Evolutionary conservation across 1,139 yeast genomes (phyloP), one percentile per base, ranked within the genome.

Genomic region (Yamadazyma pseudoaaseri): DNA sequence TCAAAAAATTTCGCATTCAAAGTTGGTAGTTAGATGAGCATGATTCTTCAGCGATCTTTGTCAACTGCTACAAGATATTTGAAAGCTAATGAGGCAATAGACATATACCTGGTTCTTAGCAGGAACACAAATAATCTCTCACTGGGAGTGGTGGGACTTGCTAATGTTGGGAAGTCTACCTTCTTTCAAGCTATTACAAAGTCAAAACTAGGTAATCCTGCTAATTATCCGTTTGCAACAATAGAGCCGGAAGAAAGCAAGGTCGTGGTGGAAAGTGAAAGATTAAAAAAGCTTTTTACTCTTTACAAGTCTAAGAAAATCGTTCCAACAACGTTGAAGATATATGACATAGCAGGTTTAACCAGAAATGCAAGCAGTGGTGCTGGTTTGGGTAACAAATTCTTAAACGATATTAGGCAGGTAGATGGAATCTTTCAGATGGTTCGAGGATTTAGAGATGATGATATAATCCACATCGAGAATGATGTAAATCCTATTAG

Each of bases 141-240:
- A 13, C 64, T 60, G 51, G 76, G 75, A 7, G 78, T 83, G 3
- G 90, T 83, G 6, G 90, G 90, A 2, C 60, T 83, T 20, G 90
- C 92, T 21, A 83, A 83, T 48, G 87, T 83, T 27, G 92, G 90
- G 14, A 83, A 83, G 48, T 78, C 86, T 16, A 75, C 81, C 1
- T 73, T 76, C 44, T 76, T 76, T 54, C 82, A 76, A 50, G 79
- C 79, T 17, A 79, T 90, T 42, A 89, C 97, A 21, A 75, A 77
- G 41, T 75, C 84, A 6, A 70, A 65, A 11, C 55, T 82, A 33
- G 89, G 92, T 0, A 82, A 80, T 41, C 89, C 90, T 2, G 90
- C 87, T 17, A 83, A 83, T 52, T 83, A 82, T 49, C 90, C 92
- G 3, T 83, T 79, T 59, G 92, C 90, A 10, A 83, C 92, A 1